These are phyloP conservation scores for Globisporangium splendens DNA, from an alignment of 352 stramenopile genomes.

Conservation along the genomic window DNA sequence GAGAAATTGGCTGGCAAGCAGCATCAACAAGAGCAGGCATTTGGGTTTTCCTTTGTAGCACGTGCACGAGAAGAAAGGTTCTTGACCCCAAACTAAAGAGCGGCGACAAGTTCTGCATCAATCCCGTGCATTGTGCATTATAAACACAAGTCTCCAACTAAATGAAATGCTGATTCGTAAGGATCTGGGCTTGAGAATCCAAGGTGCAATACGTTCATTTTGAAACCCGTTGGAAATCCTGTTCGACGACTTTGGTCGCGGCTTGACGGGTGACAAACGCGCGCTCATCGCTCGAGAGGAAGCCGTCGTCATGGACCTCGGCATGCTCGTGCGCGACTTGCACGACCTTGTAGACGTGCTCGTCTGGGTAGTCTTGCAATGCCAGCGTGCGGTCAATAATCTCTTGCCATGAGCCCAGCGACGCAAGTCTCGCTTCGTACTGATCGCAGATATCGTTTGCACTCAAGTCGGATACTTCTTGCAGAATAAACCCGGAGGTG, in stretches of 20 bases:
- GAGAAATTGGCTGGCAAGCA: too few species aligned
- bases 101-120: too few species aligned
- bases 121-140: too few species aligned
- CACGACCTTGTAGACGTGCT: slow-evolving; percentile 69
- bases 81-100: too few species aligned
- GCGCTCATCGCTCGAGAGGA: slow-evolving; percentile 31
- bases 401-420: slow-evolving; percentile 35
- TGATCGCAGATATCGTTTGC: slow-evolving; percentile 24
- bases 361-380: slow-evolving; percentile 34
- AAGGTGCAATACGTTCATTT: neutral
- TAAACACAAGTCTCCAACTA: too few species aligned
- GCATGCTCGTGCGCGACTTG: slow-evolving; percentile 43
- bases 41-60: too few species aligned
- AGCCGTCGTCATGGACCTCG: neutral
- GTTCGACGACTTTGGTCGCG: slow-evolving; percentile 31
- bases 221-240: neutral
- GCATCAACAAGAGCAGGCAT: too few species aligned
- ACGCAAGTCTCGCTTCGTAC: slow-evolving; percentile 11
- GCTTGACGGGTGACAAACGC: slow-evolving; percentile 37
- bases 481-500: slow-evolving; percentile 21
- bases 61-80: too few species aligned
- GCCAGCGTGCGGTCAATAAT: slow-evolving; percentile 31
- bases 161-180: too few species aligned
- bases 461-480: slow-evolving; percentile 26
- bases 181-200: too few species aligned